A percentile compares a stretch with the other conserved stretches of the same genome.
Evolutionary conservation across 2,329 filamentous ascomycete genomes (phyloP).

Genomic region (Exophiala sp.): DNA sequence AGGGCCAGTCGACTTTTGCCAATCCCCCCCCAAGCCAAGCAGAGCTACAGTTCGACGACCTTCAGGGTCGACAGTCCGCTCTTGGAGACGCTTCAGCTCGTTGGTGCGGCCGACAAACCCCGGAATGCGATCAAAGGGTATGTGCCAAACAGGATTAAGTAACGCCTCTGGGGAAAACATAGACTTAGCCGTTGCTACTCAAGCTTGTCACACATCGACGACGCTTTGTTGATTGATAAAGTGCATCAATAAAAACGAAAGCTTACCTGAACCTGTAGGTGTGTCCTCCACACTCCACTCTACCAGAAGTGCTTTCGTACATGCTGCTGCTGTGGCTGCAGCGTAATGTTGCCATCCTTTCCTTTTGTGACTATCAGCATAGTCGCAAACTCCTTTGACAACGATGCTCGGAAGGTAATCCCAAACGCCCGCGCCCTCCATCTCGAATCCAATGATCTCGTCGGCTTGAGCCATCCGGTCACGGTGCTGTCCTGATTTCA

Average conservation of each 20-base stretch:
- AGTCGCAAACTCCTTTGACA: conserved; percentile 40
- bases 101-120: conserved; percentile 17
- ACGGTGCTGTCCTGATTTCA: conserved; percentile 35
- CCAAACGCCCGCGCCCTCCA: conserved; percentile 39
- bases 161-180: background rate
- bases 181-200: too few species aligned
- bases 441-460: conserved; percentile 33
- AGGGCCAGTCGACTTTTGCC: conserved; percentile 30
- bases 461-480: conserved; percentile 29
- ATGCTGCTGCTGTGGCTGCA: conserved; percentile 38
- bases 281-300: conserved; percentile 1
- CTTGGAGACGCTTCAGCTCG: conserved; percentile 10
- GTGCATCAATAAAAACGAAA: too few species aligned
- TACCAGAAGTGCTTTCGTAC: conserved; percentile 31
- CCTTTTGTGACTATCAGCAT: conserved; percentile 41
- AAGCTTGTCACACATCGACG: too few species aligned
- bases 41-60: conserved; percentile 11
- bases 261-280: too few species aligned
- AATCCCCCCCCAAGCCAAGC: conserved; percentile 28
- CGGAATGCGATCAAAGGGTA: conserved; percentile 22
- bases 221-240: too few species aligned
- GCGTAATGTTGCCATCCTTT: conserved; percentile 42
- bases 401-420: conserved; percentile 32
- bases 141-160: conserved; percentile 13
- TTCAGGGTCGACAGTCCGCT: background rate